A percentile compares a stretch with the other conserved stretches of the same genome.
These are phyloP conservation scores for Apiospora aurea DNA, from an alignment of 2,329 filamentous ascomycete species.

Conservation along the genomic window DNA sequence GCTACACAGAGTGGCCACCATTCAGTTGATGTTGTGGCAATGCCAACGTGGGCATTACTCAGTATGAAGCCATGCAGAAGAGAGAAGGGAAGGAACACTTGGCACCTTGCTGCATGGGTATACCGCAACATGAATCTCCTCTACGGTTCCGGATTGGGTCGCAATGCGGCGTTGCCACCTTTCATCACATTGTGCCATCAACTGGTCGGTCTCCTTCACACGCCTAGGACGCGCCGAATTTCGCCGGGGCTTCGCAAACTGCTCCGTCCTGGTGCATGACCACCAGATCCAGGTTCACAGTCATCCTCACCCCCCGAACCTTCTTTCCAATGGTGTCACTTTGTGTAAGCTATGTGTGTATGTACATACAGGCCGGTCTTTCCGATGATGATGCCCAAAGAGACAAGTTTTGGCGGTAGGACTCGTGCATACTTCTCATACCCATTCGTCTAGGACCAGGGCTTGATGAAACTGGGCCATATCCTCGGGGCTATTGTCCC, in stretches of 20 bases:
- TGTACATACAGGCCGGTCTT: not conserved
- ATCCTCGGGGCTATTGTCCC: not conserved
- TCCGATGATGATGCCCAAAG: not conserved
- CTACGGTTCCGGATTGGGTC: not conserved
- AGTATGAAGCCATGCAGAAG: not conserved
- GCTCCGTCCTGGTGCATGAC: not conserved
- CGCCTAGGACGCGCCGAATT: not conserved
- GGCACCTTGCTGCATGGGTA: not conserved
- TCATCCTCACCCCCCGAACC: not conserved
- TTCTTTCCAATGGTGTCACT: not conserved
- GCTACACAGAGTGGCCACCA: constrained; percentile 1
- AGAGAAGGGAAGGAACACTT: not conserved
- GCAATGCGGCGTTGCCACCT: not conserved
- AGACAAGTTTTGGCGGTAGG: not conserved
- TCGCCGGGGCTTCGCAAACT: not conserved
- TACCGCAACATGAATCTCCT: not conserved
- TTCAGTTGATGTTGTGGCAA: not conserved
- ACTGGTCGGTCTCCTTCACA: not conserved
- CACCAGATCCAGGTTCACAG: not conserved
- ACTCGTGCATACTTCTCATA: not conserved
- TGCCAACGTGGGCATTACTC: not conserved
- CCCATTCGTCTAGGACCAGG: not conserved
- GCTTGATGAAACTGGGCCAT: not conserved
- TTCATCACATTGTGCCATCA: not conserved
- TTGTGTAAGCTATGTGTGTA: not conserved